Evolutionary conservation across 2,329 filamentous ascomycete species (phyloP), one percentile per base, ranked within the genome.

Genomic region (Trichoderma hamatum): DNA sequence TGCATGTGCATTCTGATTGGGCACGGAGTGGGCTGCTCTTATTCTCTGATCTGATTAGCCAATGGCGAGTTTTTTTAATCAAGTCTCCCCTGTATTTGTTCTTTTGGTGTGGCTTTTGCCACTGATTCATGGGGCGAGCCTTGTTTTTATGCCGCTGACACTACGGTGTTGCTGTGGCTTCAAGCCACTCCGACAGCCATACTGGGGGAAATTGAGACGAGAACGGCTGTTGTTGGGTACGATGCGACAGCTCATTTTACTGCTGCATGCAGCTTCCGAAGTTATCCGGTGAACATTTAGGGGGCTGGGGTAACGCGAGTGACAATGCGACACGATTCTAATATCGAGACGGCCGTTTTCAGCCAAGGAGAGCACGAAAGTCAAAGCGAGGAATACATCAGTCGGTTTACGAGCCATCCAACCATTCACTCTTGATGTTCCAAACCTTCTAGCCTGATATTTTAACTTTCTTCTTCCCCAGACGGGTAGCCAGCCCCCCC

Each of bases 71-170:
- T 11, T n/a, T n/a, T 16, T n/a, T 10, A 54, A 52, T 49, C 9
- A 19, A 14, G n/a, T 36, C 26, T 21, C 46, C 60, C 60, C 60
- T 63, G 60, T 63, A 52, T 63, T 54, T 54, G 60, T 54, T 52
- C n/a, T 24, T 19, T 46, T 32, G 30, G 30, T 32, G 60, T 63
- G 60, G 60, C 60, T 21, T 52, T 39, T 63, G 60, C 60, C 60
- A 54, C 60, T 63, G 60, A 63, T 34, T 63, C 60, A 54, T 24
- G n/a, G 14, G 30, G 21, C 30, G n/a, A 63, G 46, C 60, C 60
- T 52, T 14, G 7, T n/a, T 52, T 28, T 19, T 49, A n/a, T 16
- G 60, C 30, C 60, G 60, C 60, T 63, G 60, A 52, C 60, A 36
- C 26, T 39, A 21, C n/a, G 39, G 14, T 54, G 60, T 32, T 54